phyloP scores from a whole-genome alignment of 345 rosid genomes.

The Bruguiera parviflora region DNA sequence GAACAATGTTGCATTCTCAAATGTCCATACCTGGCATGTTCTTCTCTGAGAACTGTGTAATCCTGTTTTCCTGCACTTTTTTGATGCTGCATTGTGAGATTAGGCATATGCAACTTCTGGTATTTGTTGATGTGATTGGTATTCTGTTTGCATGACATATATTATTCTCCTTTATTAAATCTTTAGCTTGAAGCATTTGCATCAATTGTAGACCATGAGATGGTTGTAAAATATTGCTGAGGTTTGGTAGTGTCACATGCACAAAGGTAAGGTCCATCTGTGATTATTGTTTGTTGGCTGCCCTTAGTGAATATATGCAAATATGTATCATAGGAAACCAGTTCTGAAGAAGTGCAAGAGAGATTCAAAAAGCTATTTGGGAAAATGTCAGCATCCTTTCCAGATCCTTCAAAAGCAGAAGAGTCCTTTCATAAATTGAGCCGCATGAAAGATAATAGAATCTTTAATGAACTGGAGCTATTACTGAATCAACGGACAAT shows the following conservation, averaged over 20 bases:
- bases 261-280: not conserved
- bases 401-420: conserved; percentile 71
- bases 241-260: not conserved
- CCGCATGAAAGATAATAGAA: conserved; percentile 54
- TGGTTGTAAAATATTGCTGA: not conserved
- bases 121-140: not conserved
- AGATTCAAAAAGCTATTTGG: conserved; percentile 38
- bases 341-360: conserved; percentile 49
- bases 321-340: conserved; percentile 45
- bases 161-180: not conserved
- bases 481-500: conserved; percentile 49
- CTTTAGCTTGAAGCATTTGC: not conserved
- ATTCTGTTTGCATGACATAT: not conserved
- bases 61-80: not conserved
- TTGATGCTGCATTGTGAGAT: not conserved
- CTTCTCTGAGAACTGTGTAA: no score
- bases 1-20: no score
- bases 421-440: conserved; percentile 61
- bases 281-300: conserved; percentile 5
- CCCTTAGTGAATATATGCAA: conserved; percentile 8
- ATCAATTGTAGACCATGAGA: not conserved
- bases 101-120: not conserved
- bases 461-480: conserved; percentile 48
- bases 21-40: no score
- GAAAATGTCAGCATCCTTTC: conserved; percentile 76